These are phyloP conservation scores for Debaryomyces subglobosus DNA, from an alignment of 1,139 yeast genomes.

Conservation along the genomic window DNA sequence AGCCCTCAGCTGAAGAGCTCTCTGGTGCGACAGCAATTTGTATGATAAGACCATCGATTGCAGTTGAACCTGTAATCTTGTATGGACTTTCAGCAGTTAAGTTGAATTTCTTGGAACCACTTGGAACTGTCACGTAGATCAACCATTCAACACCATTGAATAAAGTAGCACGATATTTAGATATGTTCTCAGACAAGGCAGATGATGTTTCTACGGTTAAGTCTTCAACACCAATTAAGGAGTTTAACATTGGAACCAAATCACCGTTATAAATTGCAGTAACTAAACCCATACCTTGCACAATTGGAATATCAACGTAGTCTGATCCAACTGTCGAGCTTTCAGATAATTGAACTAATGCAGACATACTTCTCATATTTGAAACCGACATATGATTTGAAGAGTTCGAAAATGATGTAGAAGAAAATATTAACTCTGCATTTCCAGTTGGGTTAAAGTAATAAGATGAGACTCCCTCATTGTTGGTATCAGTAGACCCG, in stretches of 20 bases:
- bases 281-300: constrained; percentile 81
- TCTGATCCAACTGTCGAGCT: constrained; percentile 23
- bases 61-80: constrained; percentile 44
- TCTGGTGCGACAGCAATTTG: constrained; percentile 63
- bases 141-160: constrained; percentile 56
- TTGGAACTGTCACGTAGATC: constrained; percentile 58
- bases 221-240: constrained; percentile 55
- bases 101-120: constrained; percentile 32
- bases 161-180: constrained; percentile 61
- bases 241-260: constrained; percentile 54
- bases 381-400: constrained; percentile 43
- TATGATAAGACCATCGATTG: constrained; percentile 57
- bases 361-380: constrained; percentile 61
- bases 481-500: constrained; percentile 54
- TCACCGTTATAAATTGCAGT: constrained; percentile 65
- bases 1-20: constrained; percentile 26
- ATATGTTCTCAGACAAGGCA: constrained; percentile 38
- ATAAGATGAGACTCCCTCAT: constrained; percentile 36
- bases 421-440: constrained; percentile 58
- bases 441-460: constrained; percentile 58
- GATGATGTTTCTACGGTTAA: constrained; percentile 42
- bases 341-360: constrained; percentile 49
- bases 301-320: constrained; percentile 46
- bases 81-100: constrained; percentile 39
- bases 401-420: constrained; percentile 47